phyloP scores from a whole-genome alignment of 176 grass and related monocot species.

The Oryza australiensis region DNA sequence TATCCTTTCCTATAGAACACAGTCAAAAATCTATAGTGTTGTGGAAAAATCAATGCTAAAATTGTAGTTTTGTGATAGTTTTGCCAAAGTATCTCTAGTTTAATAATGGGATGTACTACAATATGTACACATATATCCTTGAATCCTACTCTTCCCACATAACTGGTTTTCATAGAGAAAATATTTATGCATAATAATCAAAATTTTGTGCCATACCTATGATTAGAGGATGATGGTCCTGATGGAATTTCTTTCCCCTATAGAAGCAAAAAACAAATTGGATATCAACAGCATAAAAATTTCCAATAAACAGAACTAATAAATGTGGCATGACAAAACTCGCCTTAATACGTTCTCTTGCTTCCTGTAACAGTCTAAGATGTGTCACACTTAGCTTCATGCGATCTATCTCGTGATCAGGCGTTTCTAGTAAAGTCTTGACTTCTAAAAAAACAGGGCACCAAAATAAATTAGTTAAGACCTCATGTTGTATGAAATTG shows the following conservation, averaged over 20 bases:
- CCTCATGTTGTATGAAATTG: slow-evolving; percentile 4
- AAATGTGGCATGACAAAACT: slow-evolving; percentile 31
- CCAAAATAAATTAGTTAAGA: slow-evolving; percentile 32
- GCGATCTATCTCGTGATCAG: slow-evolving; percentile 46
- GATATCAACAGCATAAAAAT: slow-evolving; percentile 19
- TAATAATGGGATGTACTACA: slow-evolving; percentile 1
- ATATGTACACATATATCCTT: not conserved
- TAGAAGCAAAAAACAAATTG: slow-evolving; percentile 28
- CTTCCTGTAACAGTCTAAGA: slow-evolving; percentile 69
- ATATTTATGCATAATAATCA: slow-evolving; percentile 18
- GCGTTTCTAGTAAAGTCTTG: slow-evolving; percentile 53
- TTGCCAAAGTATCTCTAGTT: not conserved
- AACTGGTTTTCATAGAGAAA: not conserved
- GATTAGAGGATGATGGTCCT: slow-evolving; percentile 43
- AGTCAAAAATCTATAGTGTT: not conserved
- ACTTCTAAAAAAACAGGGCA: slow-evolving; percentile 47
- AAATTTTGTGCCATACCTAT: slow-evolving; percentile 42
- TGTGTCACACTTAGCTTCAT: slow-evolving; percentile 59
- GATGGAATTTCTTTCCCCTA: slow-evolving; percentile 49
- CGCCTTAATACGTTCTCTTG: slow-evolving; percentile 44
- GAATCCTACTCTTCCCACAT: not conserved
- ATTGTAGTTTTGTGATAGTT: not conserved
- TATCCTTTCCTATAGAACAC: too few species aligned
- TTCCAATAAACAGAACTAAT: slow-evolving; percentile 17
- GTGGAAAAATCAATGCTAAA: not conserved